A percentile compares a stretch with the other conserved stretches of the same genome.
phyloP scores from a whole-genome alignment of 768 basidiomycete genomes.

The Collybiopsis luxurians region DNA sequence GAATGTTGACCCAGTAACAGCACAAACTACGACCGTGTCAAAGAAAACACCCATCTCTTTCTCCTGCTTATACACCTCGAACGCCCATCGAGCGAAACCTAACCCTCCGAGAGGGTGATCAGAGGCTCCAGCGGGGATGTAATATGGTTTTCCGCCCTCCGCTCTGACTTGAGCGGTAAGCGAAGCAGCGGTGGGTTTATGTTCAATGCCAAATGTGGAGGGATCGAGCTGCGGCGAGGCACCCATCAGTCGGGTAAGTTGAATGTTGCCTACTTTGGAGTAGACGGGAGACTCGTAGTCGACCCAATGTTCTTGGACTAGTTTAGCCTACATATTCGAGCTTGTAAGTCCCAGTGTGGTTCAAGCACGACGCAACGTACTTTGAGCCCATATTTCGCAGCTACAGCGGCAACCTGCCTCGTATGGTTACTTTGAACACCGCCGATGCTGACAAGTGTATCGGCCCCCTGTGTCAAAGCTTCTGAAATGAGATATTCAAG shows the following conservation, averaged over 20 bases:
- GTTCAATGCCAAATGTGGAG: constrained; percentile 21
- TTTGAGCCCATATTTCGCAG: constrained; percentile 21
- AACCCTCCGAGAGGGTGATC: constrained; percentile 22
- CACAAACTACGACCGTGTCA: constrained; percentile 20
- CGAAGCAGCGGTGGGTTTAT: constrained; percentile 17
- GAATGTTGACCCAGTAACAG: constrained; percentile 20
- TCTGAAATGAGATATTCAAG: constrained; percentile 21
- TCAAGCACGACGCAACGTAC: too few relatives aligned
- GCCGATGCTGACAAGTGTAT: constrained; percentile 22
- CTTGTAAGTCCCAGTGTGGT: too few relatives aligned
- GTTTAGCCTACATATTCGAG: constrained; percentile 18
- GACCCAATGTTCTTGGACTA: constrained; percentile 24
- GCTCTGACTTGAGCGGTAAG: constrained; percentile 14
- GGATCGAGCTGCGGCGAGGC: constrained; percentile 18
- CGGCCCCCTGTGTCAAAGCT: constrained; percentile 16
- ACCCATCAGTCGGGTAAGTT: constrained; percentile 22
- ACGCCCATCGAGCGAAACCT: constrained; percentile 22
- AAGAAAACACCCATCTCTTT: constrained; percentile 18
- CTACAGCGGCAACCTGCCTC: constrained; percentile 23
- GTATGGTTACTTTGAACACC: constrained; percentile 24
- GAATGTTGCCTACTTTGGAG: constrained; percentile 19
- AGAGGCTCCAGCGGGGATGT: constrained; percentile 22
- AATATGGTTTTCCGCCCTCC: constrained; percentile 20
- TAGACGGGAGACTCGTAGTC: constrained; percentile 18
- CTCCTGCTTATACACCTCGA: constrained; percentile 20